Base-by-base conservation (phyloP, 345 rosid genomes). In the Lepidium didymum region DNA sequence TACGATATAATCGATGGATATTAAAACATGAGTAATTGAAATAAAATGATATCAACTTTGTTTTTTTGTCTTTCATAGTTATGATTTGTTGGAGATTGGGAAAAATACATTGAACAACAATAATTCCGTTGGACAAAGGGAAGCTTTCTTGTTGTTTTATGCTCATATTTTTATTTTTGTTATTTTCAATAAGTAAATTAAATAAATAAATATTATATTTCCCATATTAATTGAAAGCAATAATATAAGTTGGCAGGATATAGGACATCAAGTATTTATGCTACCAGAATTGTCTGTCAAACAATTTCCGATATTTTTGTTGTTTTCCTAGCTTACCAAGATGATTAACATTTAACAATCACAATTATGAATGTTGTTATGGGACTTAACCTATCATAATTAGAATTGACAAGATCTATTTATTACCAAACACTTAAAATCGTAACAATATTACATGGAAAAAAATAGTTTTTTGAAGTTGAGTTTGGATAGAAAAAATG, bases 61-160 rank as follows among this genome's bases (percentile, higher is more conserved):
- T 6, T 34, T 0, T 16, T 45, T 45, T 15, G 10, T 23, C 31
- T 13, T 11, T 18, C 42, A 9, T 42, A 9, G 8, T 27, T 4
- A 37, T 56, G n/a, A 29, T 42, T 51, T 50, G 27, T 36, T 33
- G 62, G 62, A 36, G 18, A 16, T 52, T 40, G 66, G 8, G 52
- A 13, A 62, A 54, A 62, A 54, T 61, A 45, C 59, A 68, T 27
- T 47, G 69, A 62, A 68, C 70, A 62, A 61, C 59, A 68, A 75
- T 68, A 61, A 47, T 62, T 68, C 53, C 73, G 60, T 69, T 62
- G 69, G 74, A 68, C 64, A 47, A 46, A 62, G 69, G 69, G 41
- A 75, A 75, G 78, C 58, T 46, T 69, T 75, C 41, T 74, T 60
- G 57, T 67, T 68, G 57, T 68, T 55, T 62, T 40, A 14, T 49